Evolutionary conservation across 2,329 filamentous ascomycete species (phyloP).

Genomic region (Saccharata proteae): DNA sequence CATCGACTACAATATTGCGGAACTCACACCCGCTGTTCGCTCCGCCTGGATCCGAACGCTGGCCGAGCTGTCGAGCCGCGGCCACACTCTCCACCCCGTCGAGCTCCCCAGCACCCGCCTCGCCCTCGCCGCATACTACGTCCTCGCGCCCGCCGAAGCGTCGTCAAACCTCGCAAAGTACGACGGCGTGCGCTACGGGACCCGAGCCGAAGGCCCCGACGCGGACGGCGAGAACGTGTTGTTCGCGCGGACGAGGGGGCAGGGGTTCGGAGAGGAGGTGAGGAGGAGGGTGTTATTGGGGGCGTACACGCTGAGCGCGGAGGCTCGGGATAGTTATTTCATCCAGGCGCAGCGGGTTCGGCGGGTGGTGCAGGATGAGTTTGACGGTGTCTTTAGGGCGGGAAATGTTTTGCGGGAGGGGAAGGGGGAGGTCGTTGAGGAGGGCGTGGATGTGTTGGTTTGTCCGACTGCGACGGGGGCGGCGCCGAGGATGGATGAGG

Average conservation of each 20-base stretch:
- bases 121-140: slow-evolving; percentile 86
- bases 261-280: slow-evolving; percentile 74
- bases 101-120: slow-evolving; percentile 73
- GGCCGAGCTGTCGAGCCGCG: slow-evolving; percentile 45
- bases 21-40: slow-evolving; percentile 60
- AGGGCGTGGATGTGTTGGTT: slow-evolving; percentile 70
- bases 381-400: slow-evolving; percentile 63
- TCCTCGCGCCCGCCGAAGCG: slow-evolving; percentile 88
- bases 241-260: slow-evolving; percentile 63
- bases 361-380: slow-evolving; percentile 72
- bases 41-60: slow-evolving; percentile 57
- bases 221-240: slow-evolving; percentile 38
- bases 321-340: slow-evolving; percentile 93
- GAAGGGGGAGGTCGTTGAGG: slow-evolving; percentile 25
- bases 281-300: slow-evolving; percentile 78
- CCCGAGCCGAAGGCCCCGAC: slow-evolving; percentile 42
- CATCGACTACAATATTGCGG: slow-evolving; percentile 75
- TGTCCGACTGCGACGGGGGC: slow-evolving; percentile 75
- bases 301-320: slow-evolving; percentile 78
- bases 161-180: slow-evolving; percentile 95
- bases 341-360: slow-evolving; percentile 84
- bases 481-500: slow-evolving; percentile 49
- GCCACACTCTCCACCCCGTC: slow-evolving; percentile 61
- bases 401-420: slow-evolving; percentile 51
- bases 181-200: slow-evolving; percentile 88